These are phyloP conservation scores for Chytriomyces sp. DNA, from an alignment of 192 early-diverging fungal genomes.

Conservation along the genomic window DNA sequence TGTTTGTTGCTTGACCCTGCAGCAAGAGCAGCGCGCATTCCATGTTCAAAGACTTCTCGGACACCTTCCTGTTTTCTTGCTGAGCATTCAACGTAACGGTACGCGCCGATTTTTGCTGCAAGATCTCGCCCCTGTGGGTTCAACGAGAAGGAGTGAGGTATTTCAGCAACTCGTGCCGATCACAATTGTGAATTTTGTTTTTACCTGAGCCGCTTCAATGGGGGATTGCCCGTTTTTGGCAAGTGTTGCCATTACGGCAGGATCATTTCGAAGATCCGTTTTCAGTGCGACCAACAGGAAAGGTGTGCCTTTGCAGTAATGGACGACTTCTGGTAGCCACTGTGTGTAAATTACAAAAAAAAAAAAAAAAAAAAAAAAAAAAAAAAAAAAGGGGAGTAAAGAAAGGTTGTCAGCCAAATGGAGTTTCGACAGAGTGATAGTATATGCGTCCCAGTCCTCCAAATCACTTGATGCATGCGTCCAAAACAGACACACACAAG, in stretches of 20 bases:
- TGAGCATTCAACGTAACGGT: conserved; percentile 89
- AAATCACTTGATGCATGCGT: background rate
- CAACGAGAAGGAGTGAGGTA: background rate
- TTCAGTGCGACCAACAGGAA: conserved; percentile 41
- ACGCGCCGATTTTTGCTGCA: conserved; percentile 78
- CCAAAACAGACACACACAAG: background rate
- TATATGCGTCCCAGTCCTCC: too few species aligned
- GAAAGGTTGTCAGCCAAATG: background rate
- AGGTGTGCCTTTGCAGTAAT: conserved; percentile 35
- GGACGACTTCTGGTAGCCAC: conserved; percentile 41
- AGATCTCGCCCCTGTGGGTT: conserved; percentile 60
- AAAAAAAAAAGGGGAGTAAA: background rate
- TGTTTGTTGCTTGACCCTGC: too few species aligned
- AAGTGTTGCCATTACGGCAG: background rate
- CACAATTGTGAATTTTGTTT: too few species aligned
- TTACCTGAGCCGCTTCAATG: background rate
- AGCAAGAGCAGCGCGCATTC: conserved; percentile 78
- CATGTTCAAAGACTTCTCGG: conserved; percentile 83
- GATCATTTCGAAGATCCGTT: conserved; percentile 34
- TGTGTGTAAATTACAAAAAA: conserved; percentile 19
- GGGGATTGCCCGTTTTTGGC: background rate
- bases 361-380: background rate
- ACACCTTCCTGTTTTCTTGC: conserved; percentile 82
- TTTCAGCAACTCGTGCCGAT: too few species aligned
- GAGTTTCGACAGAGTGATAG: background rate